Evolutionary conservation across 2,329 filamentous ascomycete genomes (phyloP).

Genomic region (Periconia sp.): DNA sequence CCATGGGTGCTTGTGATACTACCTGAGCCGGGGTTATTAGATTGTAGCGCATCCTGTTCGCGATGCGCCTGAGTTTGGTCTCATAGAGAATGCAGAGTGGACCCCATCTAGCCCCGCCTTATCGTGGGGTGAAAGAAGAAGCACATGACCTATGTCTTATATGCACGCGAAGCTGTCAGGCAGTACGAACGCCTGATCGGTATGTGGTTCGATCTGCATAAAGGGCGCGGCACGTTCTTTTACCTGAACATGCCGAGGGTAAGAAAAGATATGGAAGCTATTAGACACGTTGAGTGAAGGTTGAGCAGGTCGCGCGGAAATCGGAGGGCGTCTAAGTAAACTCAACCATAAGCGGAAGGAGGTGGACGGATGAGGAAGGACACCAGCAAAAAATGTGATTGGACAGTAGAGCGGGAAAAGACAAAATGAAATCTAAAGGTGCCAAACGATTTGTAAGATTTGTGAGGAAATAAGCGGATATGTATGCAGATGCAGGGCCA

Average conservation of each 20-base stretch:
- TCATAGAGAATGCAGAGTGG: slow-evolving; percentile 9
- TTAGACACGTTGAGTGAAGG: no score
- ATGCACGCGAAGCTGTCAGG: slow-evolving; percentile 30
- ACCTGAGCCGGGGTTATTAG: slow-evolving; percentile 31
- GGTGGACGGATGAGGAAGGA: slow-evolving; percentile 28
- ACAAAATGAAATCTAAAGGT: no score
- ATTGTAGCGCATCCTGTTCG: slow-evolving; percentile 15
- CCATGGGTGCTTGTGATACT: slow-evolving; percentile 26
- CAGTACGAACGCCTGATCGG: slow-evolving; percentile 26
- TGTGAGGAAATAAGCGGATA: no score
- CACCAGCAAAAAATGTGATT: slow-evolving; percentile 12
- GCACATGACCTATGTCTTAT: slow-evolving; percentile 25
- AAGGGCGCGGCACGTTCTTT: background rate
- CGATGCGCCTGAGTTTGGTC: slow-evolving; percentile 3
- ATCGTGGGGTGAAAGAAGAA: slow-evolving; percentile 14
- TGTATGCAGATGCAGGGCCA: no score
- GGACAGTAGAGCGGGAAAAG: no score
- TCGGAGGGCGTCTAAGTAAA: slow-evolving; percentile 23
- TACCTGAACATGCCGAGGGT: no score
- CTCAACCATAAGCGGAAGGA: slow-evolving; percentile 23
- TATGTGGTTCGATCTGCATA: slow-evolving; percentile 5
- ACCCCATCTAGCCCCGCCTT: slow-evolving; percentile 22
- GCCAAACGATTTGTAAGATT: no score
- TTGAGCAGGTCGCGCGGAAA: slow-evolving; percentile 1
- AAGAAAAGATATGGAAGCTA: no score